Evolutionary conservation across 768 basidiomycete genomes (phyloP).

Genomic region (Psilocybe azurescens): DNA sequence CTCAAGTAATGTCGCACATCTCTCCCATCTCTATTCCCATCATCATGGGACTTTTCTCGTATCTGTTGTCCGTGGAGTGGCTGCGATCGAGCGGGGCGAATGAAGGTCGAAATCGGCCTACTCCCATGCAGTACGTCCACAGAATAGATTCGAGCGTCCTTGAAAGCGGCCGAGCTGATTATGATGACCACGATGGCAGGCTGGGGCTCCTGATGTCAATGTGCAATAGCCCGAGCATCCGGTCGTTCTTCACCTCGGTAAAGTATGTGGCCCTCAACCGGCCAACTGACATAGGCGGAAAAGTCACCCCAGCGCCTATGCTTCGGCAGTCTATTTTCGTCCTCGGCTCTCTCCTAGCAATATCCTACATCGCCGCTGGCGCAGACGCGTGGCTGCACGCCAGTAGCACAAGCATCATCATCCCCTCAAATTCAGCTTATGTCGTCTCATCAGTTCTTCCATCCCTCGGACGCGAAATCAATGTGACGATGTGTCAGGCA

Average conservation of each 20-base stretch:
- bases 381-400: slow-evolving; percentile 14
- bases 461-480: slow-evolving; percentile 7
- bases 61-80: slow-evolving; percentile 3
- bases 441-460: background rate
- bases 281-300: background rate
- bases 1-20: slow-evolving; percentile 3
- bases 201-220: slow-evolving; percentile 4
- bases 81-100: background rate
- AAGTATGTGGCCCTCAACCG: background rate
- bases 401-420: slow-evolving; percentile 4
- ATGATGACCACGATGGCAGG: background rate
- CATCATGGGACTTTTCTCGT: slow-evolving; percentile 6
- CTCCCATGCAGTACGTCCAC: slow-evolving; percentile 1
- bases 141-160: background rate
- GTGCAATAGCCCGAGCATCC: background rate
- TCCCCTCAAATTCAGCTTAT: background rate
- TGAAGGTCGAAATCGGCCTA: background rate
- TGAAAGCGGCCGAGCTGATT: background rate
- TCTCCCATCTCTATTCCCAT: slow-evolving; percentile 3
- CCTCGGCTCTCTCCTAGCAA: slow-evolving; percentile 6
- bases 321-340: slow-evolving; percentile 7
- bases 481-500: background rate
- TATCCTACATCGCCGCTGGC: slow-evolving; percentile 5
- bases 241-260: background rate
- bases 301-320: background rate